Conservation (phyloP, 2,329 filamentous ascomycete genomes). For the Cytospora piceicola region DNA sequence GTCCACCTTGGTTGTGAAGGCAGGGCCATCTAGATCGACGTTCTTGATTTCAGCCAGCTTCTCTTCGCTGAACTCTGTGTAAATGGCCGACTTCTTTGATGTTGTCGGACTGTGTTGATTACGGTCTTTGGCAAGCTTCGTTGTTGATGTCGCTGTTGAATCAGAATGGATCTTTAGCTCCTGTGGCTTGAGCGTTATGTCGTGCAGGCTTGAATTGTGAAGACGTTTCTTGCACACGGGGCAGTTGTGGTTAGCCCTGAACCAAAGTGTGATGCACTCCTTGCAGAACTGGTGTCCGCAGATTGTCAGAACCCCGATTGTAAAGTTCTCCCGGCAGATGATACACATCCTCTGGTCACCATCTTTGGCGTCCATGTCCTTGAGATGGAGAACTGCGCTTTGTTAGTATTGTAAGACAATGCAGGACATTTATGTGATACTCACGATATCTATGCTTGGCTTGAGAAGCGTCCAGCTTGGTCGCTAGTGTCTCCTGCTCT, state of each 20-base stretch:
- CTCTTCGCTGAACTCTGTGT: constrained; percentile 72
- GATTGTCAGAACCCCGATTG: constrained; percentile 78
- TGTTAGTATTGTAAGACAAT: constrained; percentile 26
- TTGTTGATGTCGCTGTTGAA: constrained; percentile 36
- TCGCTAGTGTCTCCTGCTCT: constrained; percentile 55
- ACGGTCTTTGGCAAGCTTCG: constrained; percentile 27
- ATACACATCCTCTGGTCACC: constrained; percentile 74
- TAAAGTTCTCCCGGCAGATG: constrained; percentile 80
- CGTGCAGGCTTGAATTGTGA: constrained; percentile 70
- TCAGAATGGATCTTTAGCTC: constrained; percentile 66
- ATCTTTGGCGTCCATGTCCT: constrained; percentile 62
- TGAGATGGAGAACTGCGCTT: constrained; percentile 55
- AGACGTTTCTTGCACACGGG: constrained; percentile 81
- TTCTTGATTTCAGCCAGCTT: constrained; percentile 80
- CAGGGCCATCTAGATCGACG: constrained; percentile 72
- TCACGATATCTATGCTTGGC: constrained; percentile 76
- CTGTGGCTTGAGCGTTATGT: constrained; percentile 81
- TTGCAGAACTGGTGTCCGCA: constrained; percentile 95
- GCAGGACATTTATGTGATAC: constrained; percentile 34
- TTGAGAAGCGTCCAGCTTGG: constrained; percentile 64
- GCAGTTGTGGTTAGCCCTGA: constrained; percentile 72
- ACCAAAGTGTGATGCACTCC: constrained; percentile 83
- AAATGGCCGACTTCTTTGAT: constrained; percentile 60
- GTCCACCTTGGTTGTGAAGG: constrained; percentile 90
- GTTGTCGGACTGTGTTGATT: constrained; percentile 24